Evolutionary conservation across 2,329 filamentous ascomycete genomes (phyloP).

Genomic region (Claviceps spartinae): DNA sequence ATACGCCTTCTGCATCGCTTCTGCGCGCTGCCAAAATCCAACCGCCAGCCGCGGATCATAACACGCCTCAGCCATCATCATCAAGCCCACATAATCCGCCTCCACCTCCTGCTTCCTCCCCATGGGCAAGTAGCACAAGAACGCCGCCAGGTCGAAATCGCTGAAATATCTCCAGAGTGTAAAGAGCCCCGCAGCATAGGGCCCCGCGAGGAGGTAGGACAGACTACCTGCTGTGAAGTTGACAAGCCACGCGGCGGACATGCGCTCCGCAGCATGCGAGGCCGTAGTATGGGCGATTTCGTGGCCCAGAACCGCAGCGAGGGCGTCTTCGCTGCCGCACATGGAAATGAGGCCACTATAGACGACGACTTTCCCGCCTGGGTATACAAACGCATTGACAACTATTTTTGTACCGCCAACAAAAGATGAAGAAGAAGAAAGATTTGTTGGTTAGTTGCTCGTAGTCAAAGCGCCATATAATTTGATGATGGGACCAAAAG

Average conservation of each 20-base stretch:
- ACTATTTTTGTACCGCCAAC: slow-evolving; percentile 25
- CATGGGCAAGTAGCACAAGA: slow-evolving; percentile 55
- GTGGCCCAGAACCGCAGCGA: slow-evolving; percentile 65
- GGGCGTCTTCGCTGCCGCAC: slow-evolving; percentile 50
- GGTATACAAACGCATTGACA: slow-evolving; percentile 64
- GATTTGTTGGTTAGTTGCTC: too few species aligned
- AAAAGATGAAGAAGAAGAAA: not conserved
- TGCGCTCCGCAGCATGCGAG: slow-evolving; percentile 51
- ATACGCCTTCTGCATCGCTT: slow-evolving; percentile 26
- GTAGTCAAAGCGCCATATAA: too few species aligned
- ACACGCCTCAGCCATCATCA: slow-evolving; percentile 74
- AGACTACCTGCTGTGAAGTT: slow-evolving; percentile 37
- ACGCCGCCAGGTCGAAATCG: slow-evolving; percentile 36
- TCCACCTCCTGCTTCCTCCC: slow-evolving; percentile 60
- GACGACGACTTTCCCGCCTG: slow-evolving; percentile 69
- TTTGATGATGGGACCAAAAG: too few species aligned
- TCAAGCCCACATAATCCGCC: slow-evolving; percentile 66
- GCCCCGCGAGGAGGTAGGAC: slow-evolving; percentile 30
- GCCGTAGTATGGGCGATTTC: slow-evolving; percentile 69
- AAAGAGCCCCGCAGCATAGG: slow-evolving; percentile 21
- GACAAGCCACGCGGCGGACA: slow-evolving; percentile 38
- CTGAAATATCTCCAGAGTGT: slow-evolving; percentile 29
- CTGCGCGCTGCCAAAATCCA: slow-evolving; percentile 55
- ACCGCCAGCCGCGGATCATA: slow-evolving; percentile 57
- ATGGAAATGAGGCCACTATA: slow-evolving; percentile 59